A percentile compares a stretch with the other conserved stretches of the same genome.
These are phyloP conservation scores for Arthrobotrys entomopaga DNA, from an alignment of 2,329 filamentous ascomycete genomes.

Conservation along the genomic window DNA sequence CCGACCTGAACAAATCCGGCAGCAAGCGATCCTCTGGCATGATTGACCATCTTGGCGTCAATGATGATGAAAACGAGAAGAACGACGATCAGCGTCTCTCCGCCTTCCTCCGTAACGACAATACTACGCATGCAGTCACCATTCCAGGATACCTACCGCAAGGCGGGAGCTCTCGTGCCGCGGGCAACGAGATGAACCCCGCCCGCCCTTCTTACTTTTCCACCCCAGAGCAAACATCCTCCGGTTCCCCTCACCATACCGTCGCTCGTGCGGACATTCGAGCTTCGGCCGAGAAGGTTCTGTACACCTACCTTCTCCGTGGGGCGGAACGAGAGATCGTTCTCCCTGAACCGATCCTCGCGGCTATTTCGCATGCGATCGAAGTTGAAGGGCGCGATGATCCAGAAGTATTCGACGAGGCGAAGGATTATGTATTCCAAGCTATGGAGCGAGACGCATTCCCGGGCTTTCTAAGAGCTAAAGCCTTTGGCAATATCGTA, in stretches of 20 bases:
- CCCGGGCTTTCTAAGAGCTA: constrained; percentile 92
- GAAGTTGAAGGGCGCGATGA: constrained; percentile 93
- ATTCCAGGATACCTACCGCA: constrained; percentile 61
- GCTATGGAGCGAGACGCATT: constrained; percentile 99
- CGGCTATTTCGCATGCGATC: constrained; percentile 85
- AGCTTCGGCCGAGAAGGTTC: constrained; percentile 93
- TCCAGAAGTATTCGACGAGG: constrained; percentile 94
- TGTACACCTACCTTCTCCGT: constrained; percentile 96
- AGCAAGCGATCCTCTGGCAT: constrained; percentile 87
- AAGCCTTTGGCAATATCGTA: constrained; percentile 94
- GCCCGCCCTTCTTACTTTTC: constrained; percentile 71
- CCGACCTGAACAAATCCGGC: constrained; percentile 81
- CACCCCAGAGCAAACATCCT: constrained; percentile 72
- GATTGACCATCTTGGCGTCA: constrained; percentile 75
- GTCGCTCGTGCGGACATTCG: constrained; percentile 90
- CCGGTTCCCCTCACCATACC: constrained; percentile 82
- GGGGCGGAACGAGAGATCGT: constrained; percentile 97
- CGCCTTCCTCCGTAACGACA: constrained; percentile 78
- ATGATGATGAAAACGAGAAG: constrained; percentile 76
- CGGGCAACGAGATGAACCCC: constrained; percentile 57
- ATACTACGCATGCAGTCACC: constrained; percentile 64
- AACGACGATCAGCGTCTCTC: constrained; percentile 90
- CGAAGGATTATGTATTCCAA: constrained; percentile 99
- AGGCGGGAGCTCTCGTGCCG: constrained; percentile 67
- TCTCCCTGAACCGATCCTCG: constrained; percentile 84